A percentile compares a stretch with the other conserved stretches of the same genome.
These are phyloP conservation scores for Arachis stenosperma DNA, from an alignment of 306 rosid genomes.

Conservation along the genomic window DNA sequence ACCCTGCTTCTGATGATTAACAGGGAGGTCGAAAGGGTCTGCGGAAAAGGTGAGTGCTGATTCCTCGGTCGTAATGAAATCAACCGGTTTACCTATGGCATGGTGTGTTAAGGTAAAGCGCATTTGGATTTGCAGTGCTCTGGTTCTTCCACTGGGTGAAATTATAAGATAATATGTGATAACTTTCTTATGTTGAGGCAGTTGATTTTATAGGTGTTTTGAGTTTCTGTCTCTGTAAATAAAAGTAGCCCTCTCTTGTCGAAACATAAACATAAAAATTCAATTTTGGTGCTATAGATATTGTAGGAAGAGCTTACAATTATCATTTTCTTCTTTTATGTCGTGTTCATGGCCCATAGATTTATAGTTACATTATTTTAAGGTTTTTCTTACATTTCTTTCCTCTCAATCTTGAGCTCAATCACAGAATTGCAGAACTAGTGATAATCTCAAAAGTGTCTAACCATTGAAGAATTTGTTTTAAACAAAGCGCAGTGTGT, in stretches of 20 bases:
- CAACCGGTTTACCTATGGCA: constrained; percentile 17
- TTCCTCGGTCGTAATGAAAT: constrained; percentile 25
- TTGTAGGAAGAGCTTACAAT: constrained; percentile 1
- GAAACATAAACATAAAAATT: background rate
- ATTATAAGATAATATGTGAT: background rate
- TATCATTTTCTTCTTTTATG: background rate
- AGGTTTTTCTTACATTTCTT: background rate
- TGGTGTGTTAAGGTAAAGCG: constrained; percentile 32
- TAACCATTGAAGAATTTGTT: background rate
- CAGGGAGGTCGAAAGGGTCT: constrained; percentile 34
- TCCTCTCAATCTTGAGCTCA: background rate
- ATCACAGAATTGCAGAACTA: background rate
- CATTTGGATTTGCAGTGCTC: constrained; percentile 11
- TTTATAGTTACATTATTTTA: background rate
- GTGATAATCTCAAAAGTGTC: too few species aligned
- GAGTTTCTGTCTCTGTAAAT: constrained; percentile 15
- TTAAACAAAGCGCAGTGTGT: background rate
- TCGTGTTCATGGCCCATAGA: background rate
- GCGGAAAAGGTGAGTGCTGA: background rate
- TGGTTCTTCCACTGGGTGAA: constrained; percentile 8
- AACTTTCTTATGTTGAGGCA: background rate
- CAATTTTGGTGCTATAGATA: background rate
- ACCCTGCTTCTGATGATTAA: constrained; percentile 42
- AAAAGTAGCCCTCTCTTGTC: background rate
- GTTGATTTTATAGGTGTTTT: constrained; percentile 20